Percentiles rank a stretch among this genome's conserved stretches.
Evolutionary conservation across 495 filamentous ascomycete genomes (phyloP).

Genomic region (Aspergillus bridgeri): DNA sequence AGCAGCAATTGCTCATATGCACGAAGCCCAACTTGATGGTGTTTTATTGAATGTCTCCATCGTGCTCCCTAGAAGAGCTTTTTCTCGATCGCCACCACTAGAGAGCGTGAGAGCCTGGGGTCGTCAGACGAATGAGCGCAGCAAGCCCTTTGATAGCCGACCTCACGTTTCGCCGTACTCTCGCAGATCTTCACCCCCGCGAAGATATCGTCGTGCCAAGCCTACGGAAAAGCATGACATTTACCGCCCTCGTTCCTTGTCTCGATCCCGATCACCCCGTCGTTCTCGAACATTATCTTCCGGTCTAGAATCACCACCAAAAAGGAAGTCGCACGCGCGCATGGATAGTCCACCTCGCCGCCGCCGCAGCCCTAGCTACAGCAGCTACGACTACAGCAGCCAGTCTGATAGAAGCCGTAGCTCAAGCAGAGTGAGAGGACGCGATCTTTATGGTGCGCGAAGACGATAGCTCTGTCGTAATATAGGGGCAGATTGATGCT

Average conservation of each 20-base stretch:
- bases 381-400: constrained; percentile 50
- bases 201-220: constrained; percentile 38
- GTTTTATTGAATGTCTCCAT: constrained; percentile 86
- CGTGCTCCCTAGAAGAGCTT: constrained; percentile 74
- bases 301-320: constrained; percentile 32
- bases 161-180: constrained; percentile 25
- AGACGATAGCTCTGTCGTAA: constrained; percentile 6
- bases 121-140: constrained; percentile 32
- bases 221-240: constrained; percentile 44
- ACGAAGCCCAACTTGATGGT: constrained; percentile 94
- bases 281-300: constrained; percentile 36
- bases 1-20: constrained; percentile 92
- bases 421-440: constrained; percentile 35
- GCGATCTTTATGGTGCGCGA: constrained; percentile 24
- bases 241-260: constrained; percentile 47
- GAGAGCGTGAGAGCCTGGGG: constrained; percentile 26
- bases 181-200: constrained; percentile 33
- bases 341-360: constrained; percentile 33
- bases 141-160: constrained; percentile 26
- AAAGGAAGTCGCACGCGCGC: constrained; percentile 27
- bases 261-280: constrained; percentile 43
- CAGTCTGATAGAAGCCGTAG: constrained; percentile 45
- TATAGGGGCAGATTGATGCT: background rate
- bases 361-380: constrained; percentile 54
- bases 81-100: constrained; percentile 48